These are phyloP conservation scores for Mycena vulgaris DNA, from an alignment of 768 basidiomycete species.

Conservation along the genomic window DNA sequence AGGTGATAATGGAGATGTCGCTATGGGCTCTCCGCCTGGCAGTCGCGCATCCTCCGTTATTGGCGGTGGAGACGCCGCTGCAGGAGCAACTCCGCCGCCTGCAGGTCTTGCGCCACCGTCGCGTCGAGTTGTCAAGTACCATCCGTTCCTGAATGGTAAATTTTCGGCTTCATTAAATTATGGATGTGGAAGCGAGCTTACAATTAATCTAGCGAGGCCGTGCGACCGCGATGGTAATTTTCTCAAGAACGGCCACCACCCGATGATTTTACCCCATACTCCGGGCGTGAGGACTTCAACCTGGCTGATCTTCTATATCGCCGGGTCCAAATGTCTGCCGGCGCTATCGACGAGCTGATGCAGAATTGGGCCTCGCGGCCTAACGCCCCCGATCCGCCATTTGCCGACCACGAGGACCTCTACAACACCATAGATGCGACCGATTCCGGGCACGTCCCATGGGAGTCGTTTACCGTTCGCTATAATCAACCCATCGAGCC, in stretches of 20 bases:
- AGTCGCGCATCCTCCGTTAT: background rate
- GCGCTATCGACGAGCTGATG: constrained; percentile 40
- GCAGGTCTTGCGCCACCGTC: background rate
- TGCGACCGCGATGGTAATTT: constrained; percentile 12
- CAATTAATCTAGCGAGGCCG: background rate
- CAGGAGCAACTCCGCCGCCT: background rate
- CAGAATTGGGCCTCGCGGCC: constrained; percentile 38
- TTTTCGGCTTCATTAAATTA: background rate
- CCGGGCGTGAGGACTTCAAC: background rate
- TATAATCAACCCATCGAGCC: too few relatives aligned
- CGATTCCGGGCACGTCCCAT: background rate
- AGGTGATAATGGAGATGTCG: background rate
- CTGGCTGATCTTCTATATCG: constrained; percentile 39
- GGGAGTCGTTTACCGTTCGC: background rate
- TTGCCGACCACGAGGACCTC: background rate
- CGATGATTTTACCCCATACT: background rate
- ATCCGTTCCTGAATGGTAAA: constrained; percentile 23
- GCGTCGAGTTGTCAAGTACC: constrained; percentile 5
- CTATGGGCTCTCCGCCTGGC: background rate
- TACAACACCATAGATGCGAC: background rate
- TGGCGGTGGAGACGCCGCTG: constrained; percentile 1
- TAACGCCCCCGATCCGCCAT: constrained; percentile 17
- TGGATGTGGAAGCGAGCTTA: too few relatives aligned
- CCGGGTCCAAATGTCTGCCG: constrained; percentile 39
- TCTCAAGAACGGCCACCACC: background rate